phyloP scores from a whole-genome alignment of 83 land plant genomes.

The Picea abies region DNA sequence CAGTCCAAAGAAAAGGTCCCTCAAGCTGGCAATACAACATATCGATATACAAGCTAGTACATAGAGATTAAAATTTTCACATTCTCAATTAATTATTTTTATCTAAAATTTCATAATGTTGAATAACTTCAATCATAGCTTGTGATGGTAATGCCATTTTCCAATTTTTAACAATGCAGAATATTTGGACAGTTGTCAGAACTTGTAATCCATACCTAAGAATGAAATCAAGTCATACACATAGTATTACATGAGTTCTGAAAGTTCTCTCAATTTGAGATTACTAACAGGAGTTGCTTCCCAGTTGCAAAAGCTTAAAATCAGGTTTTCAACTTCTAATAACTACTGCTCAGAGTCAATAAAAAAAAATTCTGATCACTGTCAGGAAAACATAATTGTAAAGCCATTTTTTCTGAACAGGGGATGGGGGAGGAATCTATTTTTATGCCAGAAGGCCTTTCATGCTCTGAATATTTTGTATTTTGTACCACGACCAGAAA shows the following conservation, averaged over 20 bases:
- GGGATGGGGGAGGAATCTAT: too few relatives aligned
- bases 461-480: too few relatives aligned
- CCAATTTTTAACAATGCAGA: too few relatives aligned
- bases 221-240: neutral
- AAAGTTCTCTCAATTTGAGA: neutral
- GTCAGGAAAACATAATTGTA: too few relatives aligned
- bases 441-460: too few relatives aligned
- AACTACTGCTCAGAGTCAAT: neutral
- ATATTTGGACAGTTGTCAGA: neutral
- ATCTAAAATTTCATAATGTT: neutral
- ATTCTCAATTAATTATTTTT: neutral
- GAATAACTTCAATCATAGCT: neutral
- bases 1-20: conserved; percentile 8
- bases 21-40: neutral
- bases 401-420: too few relatives aligned
- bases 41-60: neutral
- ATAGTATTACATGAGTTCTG: neutral
- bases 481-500: too few relatives aligned
- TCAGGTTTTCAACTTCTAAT: neutral
- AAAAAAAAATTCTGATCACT: too few relatives aligned
- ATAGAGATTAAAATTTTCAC: neutral
- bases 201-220: neutral
- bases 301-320: neutral
- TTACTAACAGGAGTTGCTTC: neutral
- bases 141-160: neutral